Conservation (phyloP, 768 basidiomycete genomes). For the Boletus coccyginus region DNA sequence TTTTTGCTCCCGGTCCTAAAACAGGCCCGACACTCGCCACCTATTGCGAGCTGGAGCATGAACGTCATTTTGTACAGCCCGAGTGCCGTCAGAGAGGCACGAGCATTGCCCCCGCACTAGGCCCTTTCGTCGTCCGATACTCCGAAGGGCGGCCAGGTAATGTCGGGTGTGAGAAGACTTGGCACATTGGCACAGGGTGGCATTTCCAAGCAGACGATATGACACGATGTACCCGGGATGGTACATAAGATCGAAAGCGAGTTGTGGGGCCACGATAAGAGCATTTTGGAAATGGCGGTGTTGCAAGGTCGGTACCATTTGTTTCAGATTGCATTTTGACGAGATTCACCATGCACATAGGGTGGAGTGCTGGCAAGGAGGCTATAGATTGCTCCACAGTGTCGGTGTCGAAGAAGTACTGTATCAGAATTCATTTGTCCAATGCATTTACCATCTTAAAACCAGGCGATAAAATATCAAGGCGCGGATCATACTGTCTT, state of each 20-base stretch:
- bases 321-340: background rate
- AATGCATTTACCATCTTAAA: background rate
- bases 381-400: constrained; percentile 37
- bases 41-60: constrained; percentile 38
- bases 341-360: constrained; percentile 6
- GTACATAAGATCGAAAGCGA: constrained; percentile 42
- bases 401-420: constrained; percentile 32
- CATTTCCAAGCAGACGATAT: constrained; percentile 54
- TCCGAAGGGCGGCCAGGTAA: constrained; percentile 31
- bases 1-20: constrained; percentile 35
- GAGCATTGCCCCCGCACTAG: constrained; percentile 36
- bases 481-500: background rate
- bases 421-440: background rate
- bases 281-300: constrained; percentile 32
- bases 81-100: constrained; percentile 39
- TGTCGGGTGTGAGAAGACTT: constrained; percentile 37
- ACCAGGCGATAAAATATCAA: background rate
- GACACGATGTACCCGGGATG: constrained; percentile 36
- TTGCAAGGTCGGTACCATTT: constrained; percentile 35
- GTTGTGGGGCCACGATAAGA: constrained; percentile 47
- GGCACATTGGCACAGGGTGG: constrained; percentile 40
- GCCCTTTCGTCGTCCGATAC: constrained; percentile 30
- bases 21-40: constrained; percentile 29
- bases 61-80: constrained; percentile 29
- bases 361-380: constrained; percentile 37